Percentiles rank a stretch among this genome's conserved stretches.
Conservation (phyloP, 768 basidiomycete species). For the Lactarius trivialis region DNA sequence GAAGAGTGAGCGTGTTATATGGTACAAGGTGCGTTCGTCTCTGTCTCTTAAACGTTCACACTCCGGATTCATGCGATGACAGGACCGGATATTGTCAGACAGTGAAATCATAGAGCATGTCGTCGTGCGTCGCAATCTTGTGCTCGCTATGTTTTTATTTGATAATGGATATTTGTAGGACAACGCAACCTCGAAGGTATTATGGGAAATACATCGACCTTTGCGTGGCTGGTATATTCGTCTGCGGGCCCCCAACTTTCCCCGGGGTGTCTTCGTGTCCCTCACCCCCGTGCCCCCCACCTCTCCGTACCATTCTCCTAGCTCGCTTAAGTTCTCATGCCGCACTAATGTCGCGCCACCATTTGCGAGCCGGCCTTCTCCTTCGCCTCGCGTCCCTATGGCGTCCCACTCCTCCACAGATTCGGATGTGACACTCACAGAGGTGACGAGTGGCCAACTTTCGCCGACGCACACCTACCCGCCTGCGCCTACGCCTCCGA, state of each 20-base stretch:
- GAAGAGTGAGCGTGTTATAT: constrained; percentile 49
- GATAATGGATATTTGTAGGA: constrained; percentile 38
- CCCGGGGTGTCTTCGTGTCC: constrained; percentile 39
- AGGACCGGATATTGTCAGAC: constrained; percentile 72
- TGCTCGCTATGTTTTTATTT: background rate
- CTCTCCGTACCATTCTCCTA: constrained; percentile 29
- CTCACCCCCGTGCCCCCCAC: constrained; percentile 31
- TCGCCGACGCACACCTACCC: constrained; percentile 33
- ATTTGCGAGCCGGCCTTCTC: background rate
- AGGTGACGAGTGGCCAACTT: constrained; percentile 20
- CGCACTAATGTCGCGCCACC: constrained; percentile 27
- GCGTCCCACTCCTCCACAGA: constrained; percentile 23
- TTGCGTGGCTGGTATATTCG: constrained; percentile 83
- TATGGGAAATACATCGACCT: constrained; percentile 76
- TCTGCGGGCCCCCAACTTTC: constrained; percentile 63
- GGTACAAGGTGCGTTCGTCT: constrained; percentile 67
- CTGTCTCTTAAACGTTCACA: background rate
- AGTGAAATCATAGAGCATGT: constrained; percentile 71
- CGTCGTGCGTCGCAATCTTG: constrained; percentile 43
- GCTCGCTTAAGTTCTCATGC: constrained; percentile 33
- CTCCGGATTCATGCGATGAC: constrained; percentile 24
- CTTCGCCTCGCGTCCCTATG: constrained; percentile 7
- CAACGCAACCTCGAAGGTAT: constrained; percentile 54
- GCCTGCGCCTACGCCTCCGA: constrained; percentile 30
- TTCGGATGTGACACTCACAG: constrained; percentile 29